Conservation (phyloP, 2,329 filamentous ascomycete genomes). For the Pseudopithomyces chartarum region DNA sequence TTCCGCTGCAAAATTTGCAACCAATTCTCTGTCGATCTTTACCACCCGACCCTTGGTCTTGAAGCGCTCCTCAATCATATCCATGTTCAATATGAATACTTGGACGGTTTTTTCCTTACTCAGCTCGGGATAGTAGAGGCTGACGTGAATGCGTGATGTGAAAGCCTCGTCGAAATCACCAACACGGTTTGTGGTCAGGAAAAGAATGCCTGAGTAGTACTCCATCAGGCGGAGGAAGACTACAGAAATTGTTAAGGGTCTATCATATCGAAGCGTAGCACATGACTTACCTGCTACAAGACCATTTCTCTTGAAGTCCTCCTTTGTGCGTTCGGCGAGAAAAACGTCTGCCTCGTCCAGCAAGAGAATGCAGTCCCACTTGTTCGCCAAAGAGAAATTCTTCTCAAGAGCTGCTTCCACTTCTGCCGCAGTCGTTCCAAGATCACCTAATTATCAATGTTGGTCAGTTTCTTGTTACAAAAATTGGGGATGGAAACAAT, state of each 20-base stretch:
- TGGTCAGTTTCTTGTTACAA: neutral
- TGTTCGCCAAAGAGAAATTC: slow-evolving; percentile 14
- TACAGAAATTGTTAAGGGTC: slow-evolving; percentile 14
- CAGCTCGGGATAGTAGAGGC: slow-evolving; percentile 17
- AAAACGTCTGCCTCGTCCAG: slow-evolving; percentile 47
- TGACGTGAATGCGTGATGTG: slow-evolving; percentile 23
- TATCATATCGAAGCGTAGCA: neutral
- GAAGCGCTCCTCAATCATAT: slow-evolving; percentile 52
- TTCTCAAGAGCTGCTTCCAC: slow-evolving; percentile 12
- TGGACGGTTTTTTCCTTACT: slow-evolving; percentile 7
- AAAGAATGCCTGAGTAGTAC: slow-evolving; percentile 45
- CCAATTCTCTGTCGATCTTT: slow-evolving; percentile 46
- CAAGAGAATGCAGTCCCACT: slow-evolving; percentile 34
- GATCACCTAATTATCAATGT: slow-evolving; percentile 10
- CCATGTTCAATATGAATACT: slow-evolving; percentile 30
- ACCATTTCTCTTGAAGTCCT: slow-evolving; percentile 35
- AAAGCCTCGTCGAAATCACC: slow-evolving; percentile 28
- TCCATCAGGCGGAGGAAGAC: slow-evolving; percentile 43
- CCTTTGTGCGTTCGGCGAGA: slow-evolving; percentile 34
- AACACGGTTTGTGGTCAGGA: slow-evolving; percentile 37
- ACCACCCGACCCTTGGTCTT: slow-evolving; percentile 55
- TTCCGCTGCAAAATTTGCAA: slow-evolving; percentile 9
- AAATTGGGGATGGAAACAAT: neutral
- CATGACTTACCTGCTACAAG: slow-evolving; percentile 30
- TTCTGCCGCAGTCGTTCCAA: slow-evolving; percentile 13